phyloP scores from a whole-genome alignment of 1,139 yeast genomes.

The Chernovozyma sophiae-reginae region DNA sequence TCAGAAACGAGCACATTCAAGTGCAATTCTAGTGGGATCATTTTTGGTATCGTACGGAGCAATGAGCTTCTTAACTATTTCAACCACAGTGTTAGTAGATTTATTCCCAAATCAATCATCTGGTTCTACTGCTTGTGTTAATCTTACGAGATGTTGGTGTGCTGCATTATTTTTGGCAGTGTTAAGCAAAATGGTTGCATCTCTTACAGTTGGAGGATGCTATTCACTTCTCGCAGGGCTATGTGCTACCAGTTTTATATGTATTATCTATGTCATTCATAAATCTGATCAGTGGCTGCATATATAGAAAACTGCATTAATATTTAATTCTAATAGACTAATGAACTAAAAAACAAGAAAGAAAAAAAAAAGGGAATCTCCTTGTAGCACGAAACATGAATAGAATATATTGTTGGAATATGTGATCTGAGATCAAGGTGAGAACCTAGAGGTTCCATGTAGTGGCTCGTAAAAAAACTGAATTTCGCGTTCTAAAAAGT shows the following conservation, averaged over 20 bases:
- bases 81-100: constrained; percentile 58
- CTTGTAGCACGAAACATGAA: background rate
- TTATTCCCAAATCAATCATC: constrained; percentile 57
- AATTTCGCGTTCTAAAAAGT: no score
- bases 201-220: constrained; percentile 60
- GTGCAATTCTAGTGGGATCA: constrained; percentile 53
- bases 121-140: constrained; percentile 57
- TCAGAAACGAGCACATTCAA: constrained; percentile 41
- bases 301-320: no score
- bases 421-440: no score
- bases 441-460: no score
- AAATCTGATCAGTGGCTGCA: background rate
- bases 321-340: no score
- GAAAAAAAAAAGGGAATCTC: no score
- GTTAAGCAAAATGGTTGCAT: constrained; percentile 49
- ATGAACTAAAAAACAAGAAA: no score
- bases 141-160: constrained; percentile 55
- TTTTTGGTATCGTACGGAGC: constrained; percentile 52
- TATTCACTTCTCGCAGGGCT: constrained; percentile 50
- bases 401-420: background rate
- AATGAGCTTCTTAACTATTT: constrained; percentile 46
- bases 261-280: background rate
- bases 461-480: no score
- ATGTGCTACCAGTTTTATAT: background rate
- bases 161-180: constrained; percentile 65